Conservation (phyloP, 2,329 filamentous ascomycete species). For the Dactylonectria estremocensis region DNA sequence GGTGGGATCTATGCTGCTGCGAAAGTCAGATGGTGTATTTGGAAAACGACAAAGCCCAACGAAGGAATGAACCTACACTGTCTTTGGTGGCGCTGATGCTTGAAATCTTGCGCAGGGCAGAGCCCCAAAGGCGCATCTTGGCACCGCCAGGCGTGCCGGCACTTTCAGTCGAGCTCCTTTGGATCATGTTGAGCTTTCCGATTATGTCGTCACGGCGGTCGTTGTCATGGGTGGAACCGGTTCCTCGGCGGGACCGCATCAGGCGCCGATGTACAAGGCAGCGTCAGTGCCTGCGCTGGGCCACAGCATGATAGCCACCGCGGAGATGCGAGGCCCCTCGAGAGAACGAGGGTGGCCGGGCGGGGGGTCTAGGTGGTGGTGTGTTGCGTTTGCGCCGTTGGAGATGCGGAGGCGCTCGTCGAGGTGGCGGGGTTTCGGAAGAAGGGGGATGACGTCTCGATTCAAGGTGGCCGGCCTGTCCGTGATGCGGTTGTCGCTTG, state of each 20-base stretch:
- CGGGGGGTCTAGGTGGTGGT: not conserved
- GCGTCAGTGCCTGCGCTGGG: conserved; percentile 44
- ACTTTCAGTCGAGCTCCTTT: conserved; percentile 51
- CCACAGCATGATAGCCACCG: conserved; percentile 47
- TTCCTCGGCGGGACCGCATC: conserved; percentile 42
- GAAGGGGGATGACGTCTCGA: conserved; percentile 7
- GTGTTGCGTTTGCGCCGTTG: not conserved
- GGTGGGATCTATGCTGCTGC: conserved; percentile 21
- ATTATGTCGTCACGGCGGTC: conserved; percentile 20
- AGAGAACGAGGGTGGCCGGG: conserved; percentile 34
- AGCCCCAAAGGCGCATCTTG: conserved; percentile 44
- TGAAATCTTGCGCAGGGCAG: conserved; percentile 37
- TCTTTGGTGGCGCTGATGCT: conserved; percentile 43
- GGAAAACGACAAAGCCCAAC: not conserved
- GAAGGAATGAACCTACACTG: conserved; percentile 26
- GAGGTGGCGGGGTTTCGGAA: not conserved
- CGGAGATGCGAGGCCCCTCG: conserved; percentile 41
- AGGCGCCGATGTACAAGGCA: conserved; percentile 42
- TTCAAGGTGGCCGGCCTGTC: conserved; percentile 1
- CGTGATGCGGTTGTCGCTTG: not conserved
- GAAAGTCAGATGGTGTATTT: not conserved
- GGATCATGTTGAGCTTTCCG: conserved; percentile 48
- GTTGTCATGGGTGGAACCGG: conserved; percentile 36
- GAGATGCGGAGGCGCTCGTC: not conserved
- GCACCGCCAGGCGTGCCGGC: conserved; percentile 35